Conservation (phyloP, 257 asterid genomes). For the Leptodermis oblonga region DNA sequence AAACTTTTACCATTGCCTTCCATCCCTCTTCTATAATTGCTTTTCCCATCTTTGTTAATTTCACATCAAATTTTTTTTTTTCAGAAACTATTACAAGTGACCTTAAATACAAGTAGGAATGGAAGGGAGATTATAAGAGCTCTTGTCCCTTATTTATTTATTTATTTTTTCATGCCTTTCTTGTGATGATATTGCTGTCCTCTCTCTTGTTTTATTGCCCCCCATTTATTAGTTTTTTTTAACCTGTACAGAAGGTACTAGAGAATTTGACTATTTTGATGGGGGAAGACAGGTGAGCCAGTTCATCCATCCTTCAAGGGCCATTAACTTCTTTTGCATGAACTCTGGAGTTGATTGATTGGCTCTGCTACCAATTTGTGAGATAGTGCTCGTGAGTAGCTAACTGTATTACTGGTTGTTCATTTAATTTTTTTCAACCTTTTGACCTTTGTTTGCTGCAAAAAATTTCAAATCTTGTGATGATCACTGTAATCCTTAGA, state of each 20-base stretch:
- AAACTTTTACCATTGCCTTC: neutral
- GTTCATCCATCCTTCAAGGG: constrained; percentile 18
- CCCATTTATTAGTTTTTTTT: constrained; percentile 7
- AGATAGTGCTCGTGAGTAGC: constrained; percentile 49
- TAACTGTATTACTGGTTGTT: constrained; percentile 61
- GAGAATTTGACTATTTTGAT: constrained; percentile 36
- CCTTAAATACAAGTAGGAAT: neutral
- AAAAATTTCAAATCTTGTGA: constrained; percentile 35
- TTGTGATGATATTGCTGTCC: constrained; percentile 58
- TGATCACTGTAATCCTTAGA: neutral
- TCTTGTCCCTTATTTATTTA: constrained; percentile 19
- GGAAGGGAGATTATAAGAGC: constrained; percentile 5
- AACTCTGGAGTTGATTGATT: constrained; percentile 16
- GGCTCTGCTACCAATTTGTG: constrained; percentile 22
- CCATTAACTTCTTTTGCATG: constrained; percentile 4
- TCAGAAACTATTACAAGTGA: too few relatives aligned
- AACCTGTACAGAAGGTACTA: constrained; percentile 44
- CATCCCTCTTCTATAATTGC: neutral
- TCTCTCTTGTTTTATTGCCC: constrained; percentile 16
- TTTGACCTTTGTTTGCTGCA: constrained; percentile 25
- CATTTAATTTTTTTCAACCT: constrained; percentile 42
- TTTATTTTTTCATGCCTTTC: constrained; percentile 46
- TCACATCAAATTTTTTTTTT: too few relatives aligned
- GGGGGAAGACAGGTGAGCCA: constrained; percentile 41
- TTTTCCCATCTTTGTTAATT: neutral